Base-by-base conservation (phyloP, 768 basidiomycete species). In the Xerocomellus amylosporus region DNA sequence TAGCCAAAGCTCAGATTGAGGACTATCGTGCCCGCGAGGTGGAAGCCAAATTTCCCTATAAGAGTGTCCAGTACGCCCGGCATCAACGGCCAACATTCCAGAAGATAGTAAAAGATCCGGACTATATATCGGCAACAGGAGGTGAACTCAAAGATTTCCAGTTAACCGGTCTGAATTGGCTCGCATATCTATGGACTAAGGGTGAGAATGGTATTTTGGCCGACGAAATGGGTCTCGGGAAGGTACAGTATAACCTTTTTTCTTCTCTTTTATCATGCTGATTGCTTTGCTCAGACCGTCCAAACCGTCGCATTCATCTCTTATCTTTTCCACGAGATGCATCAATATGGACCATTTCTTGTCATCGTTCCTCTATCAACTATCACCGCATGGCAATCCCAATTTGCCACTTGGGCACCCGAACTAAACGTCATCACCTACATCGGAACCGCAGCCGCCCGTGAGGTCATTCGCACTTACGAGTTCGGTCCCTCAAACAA, bases 151-250 rank as follows among this genome's bases (percentile, higher is more conserved):
- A 99, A 74, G 97, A 98, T 65, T 99, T 99, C 77, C 97, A 99
- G 75, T 78, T 98, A 38, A 97, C 93, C 3, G 97, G 97, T 22
- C 79, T 99, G 58, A 99, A 99, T 68, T 99, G 97, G 97, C 79
- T 99, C n/a, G 88, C 92, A 5, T 98, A 96, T 71, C 76, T 95
- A 15, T 98, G 97, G 97, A 86, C 82, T 60, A 85, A 92, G 62
- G 91, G 91, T 9, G 89, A 96, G 63, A 98, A 98, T 67, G 97
- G 97, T 19, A 97, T 99, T 55, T 75, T 99, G 34, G 97, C 97
- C 1, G 97, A 99, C 66, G 97, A 99, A 80, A 99, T 98, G 97
- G 97, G 97, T 69, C 87, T 99, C 24, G 97, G 97, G 50, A 99
- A 99, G 84, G 82, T 89, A 43, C 57, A 49, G 62, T 19, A 26